Evolutionary conservation across 306 rosid genomes (phyloP).

Genomic region (Quercus variabilis): DNA sequence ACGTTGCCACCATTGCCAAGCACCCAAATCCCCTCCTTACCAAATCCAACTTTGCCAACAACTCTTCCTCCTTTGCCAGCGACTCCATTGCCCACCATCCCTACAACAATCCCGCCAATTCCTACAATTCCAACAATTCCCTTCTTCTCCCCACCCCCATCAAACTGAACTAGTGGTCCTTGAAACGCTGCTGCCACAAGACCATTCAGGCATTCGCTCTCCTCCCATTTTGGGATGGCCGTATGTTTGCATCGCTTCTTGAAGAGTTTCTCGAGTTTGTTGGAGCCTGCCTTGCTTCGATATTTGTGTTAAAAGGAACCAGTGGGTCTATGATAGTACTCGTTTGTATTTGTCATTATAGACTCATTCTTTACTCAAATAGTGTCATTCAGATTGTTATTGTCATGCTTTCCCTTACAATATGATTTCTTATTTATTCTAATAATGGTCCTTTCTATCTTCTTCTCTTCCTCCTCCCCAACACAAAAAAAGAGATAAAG

Average conservation of each 20-base stretch:
- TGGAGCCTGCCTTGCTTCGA: too few relatives aligned
- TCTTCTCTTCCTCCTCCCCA: accelerated
- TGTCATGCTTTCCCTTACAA: neutral
- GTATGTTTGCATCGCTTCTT: neutral
- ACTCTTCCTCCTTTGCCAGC: conserved; percentile 26
- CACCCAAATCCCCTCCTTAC: conserved; percentile 10
- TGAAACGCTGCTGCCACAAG: neutral
- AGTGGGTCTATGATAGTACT: neutral
- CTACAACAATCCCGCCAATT: conserved; percentile 12
- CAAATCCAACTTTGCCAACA: conserved; percentile 8
- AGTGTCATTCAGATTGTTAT: neutral
- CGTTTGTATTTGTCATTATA: neutral
- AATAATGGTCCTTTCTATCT: neutral
- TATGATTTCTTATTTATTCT: neutral
- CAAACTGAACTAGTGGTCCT: conserved; percentile 13
- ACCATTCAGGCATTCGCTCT: neutral
- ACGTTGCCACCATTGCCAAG: conserved; percentile 23
- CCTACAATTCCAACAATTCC: conserved; percentile 12
- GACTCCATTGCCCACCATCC: conserved; percentile 13
- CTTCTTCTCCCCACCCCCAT: conserved; percentile 22
- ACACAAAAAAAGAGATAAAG: too few relatives aligned
- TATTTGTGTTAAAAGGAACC: neutral
- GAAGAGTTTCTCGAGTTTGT: too few relatives aligned
- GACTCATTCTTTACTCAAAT: neutral
- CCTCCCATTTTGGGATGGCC: neutral